phyloP scores from a whole-genome alignment of 2,329 filamentous ascomycete genomes.

The Monilinia fructicola region DNA sequence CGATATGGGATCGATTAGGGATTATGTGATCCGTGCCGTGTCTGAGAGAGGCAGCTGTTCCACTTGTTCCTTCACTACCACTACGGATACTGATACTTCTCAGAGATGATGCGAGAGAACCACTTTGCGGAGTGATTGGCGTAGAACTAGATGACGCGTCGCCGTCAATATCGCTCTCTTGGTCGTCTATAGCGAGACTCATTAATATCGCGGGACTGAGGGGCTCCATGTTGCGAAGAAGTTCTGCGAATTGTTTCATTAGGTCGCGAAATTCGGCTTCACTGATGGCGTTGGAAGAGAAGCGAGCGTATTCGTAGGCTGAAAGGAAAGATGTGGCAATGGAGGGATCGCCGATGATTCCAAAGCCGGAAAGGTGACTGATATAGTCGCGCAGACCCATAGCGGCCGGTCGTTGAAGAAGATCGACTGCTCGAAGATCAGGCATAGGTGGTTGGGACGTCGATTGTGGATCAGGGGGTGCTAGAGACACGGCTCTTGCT shows the following conservation, averaged over 20 bases:
- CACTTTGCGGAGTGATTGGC: conserved; percentile 32
- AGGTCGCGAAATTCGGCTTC: conserved; percentile 71
- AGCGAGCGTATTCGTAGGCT: conserved; percentile 81
- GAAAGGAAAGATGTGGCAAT: conserved; percentile 63
- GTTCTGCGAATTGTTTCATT: conserved; percentile 80
- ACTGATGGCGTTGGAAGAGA: conserved; percentile 67
- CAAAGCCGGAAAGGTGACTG: conserved; percentile 64
- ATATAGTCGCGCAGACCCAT: conserved; percentile 83
- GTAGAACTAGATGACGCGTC: conserved; percentile 30
- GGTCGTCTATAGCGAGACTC: conserved; percentile 29
- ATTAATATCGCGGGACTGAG: conserved; percentile 32
- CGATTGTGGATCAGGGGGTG: conserved; percentile 54
- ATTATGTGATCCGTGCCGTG: conserved; percentile 25
- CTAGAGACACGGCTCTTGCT: conserved; percentile 86
- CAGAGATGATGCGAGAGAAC: conserved; percentile 33
- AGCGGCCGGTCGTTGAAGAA: conserved; percentile 67
- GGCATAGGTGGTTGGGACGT: conserved; percentile 48
- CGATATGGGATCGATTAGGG: conserved; percentile 28
- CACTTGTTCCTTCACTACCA: conserved; percentile 38
- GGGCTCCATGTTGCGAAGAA: conserved; percentile 73
- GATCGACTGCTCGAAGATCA: conserved; percentile 65
- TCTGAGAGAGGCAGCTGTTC: conserved; percentile 33
- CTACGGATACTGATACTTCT: conserved; percentile 31
- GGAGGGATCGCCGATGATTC: conserved; percentile 58
- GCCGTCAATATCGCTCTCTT: conserved; percentile 38